Conservation (phyloP, 1,284 basidiomycete genomes). For the Cystobasidium slooffiae region DNA sequence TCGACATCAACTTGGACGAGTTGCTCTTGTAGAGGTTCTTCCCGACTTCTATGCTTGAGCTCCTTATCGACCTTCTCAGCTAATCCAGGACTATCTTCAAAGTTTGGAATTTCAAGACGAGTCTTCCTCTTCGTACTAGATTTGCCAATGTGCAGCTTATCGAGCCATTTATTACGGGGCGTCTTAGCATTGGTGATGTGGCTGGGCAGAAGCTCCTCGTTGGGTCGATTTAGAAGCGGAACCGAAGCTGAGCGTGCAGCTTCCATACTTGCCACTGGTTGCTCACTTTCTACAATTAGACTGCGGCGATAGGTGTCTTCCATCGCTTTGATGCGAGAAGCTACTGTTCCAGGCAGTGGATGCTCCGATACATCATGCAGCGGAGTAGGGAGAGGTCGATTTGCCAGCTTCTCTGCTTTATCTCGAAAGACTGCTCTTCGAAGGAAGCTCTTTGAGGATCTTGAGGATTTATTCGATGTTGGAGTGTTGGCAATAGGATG, state of each 20-base stretch:
- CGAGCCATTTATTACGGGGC: constrained; percentile 19
- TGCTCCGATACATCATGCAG: constrained; percentile 17
- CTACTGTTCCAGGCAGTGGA: constrained; percentile 21
- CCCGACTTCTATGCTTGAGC: constrained; percentile 6
- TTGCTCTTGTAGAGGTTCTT: neutral
- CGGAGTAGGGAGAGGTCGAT: neutral
- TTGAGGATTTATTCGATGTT: constrained; percentile 27
- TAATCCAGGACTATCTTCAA: constrained; percentile 18
- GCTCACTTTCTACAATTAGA: constrained; percentile 7
- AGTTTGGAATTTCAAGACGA: constrained; percentile 24
- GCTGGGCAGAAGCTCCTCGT: neutral
- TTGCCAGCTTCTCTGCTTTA: constrained; percentile 8
- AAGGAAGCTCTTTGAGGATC: constrained; percentile 31
- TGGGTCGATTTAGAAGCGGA: constrained; percentile 3
- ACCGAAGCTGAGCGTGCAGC: constrained; percentile 12
- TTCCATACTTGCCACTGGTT: neutral
- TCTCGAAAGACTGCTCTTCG: constrained; percentile 24
- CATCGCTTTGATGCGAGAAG: constrained; percentile 20
- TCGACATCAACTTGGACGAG: neutral
- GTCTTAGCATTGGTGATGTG: constrained; percentile 14
- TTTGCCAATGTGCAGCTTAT: constrained; percentile 21
- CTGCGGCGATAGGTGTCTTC: constrained; percentile 16
- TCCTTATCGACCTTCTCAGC: constrained; percentile 14
- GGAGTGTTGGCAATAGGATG: constrained; percentile 22
- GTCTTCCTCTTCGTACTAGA: neutral